Percentiles rank a stretch among this genome's conserved stretches.
Evolutionary conservation across 306 rosid genomes (phyloP).

Genomic region (Pterocarpus santalinus): DNA sequence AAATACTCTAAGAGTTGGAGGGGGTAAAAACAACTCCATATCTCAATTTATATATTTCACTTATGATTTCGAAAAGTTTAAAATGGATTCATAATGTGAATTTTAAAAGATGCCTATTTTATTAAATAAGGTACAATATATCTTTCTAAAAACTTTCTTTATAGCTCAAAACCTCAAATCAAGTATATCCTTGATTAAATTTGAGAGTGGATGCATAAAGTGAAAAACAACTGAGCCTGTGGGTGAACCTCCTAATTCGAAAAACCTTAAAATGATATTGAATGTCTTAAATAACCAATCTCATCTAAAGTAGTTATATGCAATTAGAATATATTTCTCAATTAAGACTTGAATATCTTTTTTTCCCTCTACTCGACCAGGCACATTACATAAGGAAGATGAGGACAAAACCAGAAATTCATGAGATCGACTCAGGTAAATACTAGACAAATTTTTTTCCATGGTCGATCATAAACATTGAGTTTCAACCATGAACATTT

Average conservation of each 20-base stretch:
- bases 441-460: neutral
- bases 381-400: slow-evolving; percentile 21
- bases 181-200: neutral
- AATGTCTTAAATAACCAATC: neutral
- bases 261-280: neutral
- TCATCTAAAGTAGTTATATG: slow-evolving; percentile 17
- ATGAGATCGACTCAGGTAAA: slow-evolving; percentile 21
- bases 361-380: slow-evolving; percentile 1
- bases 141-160: neutral
- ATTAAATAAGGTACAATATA: neutral
- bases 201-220: neutral
- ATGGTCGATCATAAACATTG: neutral
- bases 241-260: neutral
- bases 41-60: too few species aligned
- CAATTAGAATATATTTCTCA: slow-evolving; percentile 24
- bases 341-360: neutral
- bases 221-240: neutral
- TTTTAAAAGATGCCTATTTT: neutral
- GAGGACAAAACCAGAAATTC: slow-evolving; percentile 3
- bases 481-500: slow-evolving; percentile 17
- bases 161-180: neutral
- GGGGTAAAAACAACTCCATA: too few species aligned
- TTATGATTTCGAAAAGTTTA: neutral
- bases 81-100: neutral
- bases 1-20: too few species aligned